These are phyloP conservation scores for Tetracladium maxilliforme DNA, from an alignment of 2,329 filamentous ascomycete genomes.

Conservation along the genomic window DNA sequence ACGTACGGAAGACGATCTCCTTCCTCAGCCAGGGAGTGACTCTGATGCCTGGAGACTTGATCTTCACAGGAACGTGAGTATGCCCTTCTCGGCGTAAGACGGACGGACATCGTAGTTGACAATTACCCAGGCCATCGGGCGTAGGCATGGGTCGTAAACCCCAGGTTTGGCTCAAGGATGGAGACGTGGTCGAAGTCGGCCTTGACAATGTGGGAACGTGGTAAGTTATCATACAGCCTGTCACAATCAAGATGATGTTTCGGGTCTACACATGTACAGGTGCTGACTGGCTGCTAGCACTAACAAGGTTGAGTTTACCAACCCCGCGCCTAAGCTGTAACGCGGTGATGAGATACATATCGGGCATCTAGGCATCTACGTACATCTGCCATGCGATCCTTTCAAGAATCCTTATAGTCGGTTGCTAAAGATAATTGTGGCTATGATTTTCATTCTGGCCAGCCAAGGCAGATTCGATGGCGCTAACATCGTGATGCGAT, in stretches of 20 bases:
- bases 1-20: conserved; percentile 40
- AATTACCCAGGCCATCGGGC: conserved; percentile 38
- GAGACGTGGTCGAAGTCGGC: conserved; percentile 54
- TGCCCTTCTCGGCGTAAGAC: conserved; percentile 1
- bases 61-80: conserved; percentile 49
- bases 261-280: no score
- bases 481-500: no score
- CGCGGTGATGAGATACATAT: no score
- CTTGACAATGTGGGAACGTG: conserved; percentile 51
- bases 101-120: conserved; percentile 2
- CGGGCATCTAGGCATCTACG: no score
- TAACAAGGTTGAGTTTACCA: conserved; percentile 31
- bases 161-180: conserved; percentile 53
- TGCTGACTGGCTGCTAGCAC: no score
- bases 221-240: no score
- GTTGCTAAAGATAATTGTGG: no score
- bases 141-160: conserved; percentile 58
- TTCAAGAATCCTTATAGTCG: no score
- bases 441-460: no score
- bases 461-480: no score
- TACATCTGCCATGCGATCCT: no score
- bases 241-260: conserved; percentile 22
- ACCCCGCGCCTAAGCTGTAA: conserved; percentile 18
- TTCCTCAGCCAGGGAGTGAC: conserved; percentile 48
- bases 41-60: conserved; percentile 46